Percentiles rank a stretch among this genome's conserved stretches.
Evolutionary conservation across 371 early-diverging fungal genomes (phyloP).

Genomic region (Cladochytrium tenue): DNA sequence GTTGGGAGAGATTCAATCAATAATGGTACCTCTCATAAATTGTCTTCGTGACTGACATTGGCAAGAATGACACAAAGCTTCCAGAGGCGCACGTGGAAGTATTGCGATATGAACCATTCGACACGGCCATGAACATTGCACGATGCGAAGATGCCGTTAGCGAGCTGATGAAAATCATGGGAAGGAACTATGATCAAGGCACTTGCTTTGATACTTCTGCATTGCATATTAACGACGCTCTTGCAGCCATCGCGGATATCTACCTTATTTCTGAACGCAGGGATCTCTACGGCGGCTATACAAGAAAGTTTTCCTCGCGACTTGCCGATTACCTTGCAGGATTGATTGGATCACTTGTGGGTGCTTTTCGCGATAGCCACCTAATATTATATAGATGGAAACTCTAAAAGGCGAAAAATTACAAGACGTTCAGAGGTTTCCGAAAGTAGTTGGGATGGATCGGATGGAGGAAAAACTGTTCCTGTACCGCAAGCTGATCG

Average conservation of each 20-base stretch:
- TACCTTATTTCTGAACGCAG: constrained; percentile 77
- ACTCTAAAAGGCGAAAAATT: constrained; percentile 43
- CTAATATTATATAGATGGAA: constrained; percentile 6
- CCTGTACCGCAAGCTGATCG: constrained; percentile 78
- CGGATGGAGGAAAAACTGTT: constrained; percentile 72
- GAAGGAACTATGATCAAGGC: constrained; percentile 71
- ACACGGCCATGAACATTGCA: constrained; percentile 72
- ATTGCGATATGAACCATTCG: constrained; percentile 81
- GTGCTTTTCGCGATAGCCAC: background rate
- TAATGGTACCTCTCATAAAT: too few species aligned
- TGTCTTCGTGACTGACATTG: background rate
- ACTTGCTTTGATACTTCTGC: background rate
- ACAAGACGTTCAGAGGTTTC: constrained; percentile 15
- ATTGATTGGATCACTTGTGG: constrained; percentile 42
- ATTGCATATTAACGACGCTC: background rate
- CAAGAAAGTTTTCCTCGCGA: constrained; percentile 75
- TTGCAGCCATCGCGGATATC: constrained; percentile 64
- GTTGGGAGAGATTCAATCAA: constrained; percentile 75
- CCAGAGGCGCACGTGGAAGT: constrained; percentile 70
- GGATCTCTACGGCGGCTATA: constrained; percentile 73
- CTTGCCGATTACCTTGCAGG: constrained; percentile 74
- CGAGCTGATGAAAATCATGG: constrained; percentile 75
- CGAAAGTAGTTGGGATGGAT: constrained; percentile 65
- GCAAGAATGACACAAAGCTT: constrained; percentile 56
- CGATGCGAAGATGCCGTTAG: constrained; percentile 79